These are phyloP conservation scores for Penicillium sp. DNA, from an alignment of 2,329 filamentous ascomycete species.

Conservation along the genomic window DNA sequence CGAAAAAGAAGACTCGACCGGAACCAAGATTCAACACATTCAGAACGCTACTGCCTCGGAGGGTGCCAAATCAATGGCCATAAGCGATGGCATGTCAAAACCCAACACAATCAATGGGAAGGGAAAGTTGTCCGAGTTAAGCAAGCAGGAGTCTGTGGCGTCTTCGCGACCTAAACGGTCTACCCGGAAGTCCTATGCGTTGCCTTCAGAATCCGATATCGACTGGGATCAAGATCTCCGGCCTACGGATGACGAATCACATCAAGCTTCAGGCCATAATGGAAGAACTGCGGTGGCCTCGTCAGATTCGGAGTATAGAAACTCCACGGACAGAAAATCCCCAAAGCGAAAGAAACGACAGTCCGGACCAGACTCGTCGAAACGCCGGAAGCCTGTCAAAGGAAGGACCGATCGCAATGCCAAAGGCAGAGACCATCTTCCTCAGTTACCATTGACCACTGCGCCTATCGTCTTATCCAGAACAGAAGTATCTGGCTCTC, in stretches of 20 bases:
- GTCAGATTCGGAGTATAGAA: slow-evolving; percentile 3
- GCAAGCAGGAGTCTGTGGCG: slow-evolving; percentile 18
- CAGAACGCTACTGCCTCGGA: background rate
- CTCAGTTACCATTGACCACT: slow-evolving; percentile 9
- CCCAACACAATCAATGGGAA: background rate
- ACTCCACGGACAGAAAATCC: background rate
- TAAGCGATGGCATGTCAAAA: background rate
- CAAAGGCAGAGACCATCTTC: background rate
- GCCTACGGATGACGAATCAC: slow-evolving; percentile 19
- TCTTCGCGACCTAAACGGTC: slow-evolving; percentile 11
- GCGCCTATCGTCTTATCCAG: background rate
- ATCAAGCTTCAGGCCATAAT: background rate
- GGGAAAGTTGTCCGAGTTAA: background rate
- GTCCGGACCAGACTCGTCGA: slow-evolving; percentile 1
- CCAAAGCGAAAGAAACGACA: slow-evolving; percentile 6
- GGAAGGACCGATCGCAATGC: background rate
- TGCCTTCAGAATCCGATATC: slow-evolving; percentile 15
- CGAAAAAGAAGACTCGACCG: background rate
- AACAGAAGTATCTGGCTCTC: background rate
- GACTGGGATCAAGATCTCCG: slow-evolving; percentile 32
- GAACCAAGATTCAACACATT: background rate
- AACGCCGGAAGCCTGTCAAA: slow-evolving; percentile 9
- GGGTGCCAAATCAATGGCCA: background rate
- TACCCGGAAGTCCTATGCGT: slow-evolving; percentile 17
- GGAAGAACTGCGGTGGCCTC: slow-evolving; percentile 17